A percentile compares a stretch with the other conserved stretches of the same genome.
Evolutionary conservation across 2,329 filamentous ascomycete genomes (phyloP).

Genomic region (Nothophaeocryptopus gaeumannii): DNA sequence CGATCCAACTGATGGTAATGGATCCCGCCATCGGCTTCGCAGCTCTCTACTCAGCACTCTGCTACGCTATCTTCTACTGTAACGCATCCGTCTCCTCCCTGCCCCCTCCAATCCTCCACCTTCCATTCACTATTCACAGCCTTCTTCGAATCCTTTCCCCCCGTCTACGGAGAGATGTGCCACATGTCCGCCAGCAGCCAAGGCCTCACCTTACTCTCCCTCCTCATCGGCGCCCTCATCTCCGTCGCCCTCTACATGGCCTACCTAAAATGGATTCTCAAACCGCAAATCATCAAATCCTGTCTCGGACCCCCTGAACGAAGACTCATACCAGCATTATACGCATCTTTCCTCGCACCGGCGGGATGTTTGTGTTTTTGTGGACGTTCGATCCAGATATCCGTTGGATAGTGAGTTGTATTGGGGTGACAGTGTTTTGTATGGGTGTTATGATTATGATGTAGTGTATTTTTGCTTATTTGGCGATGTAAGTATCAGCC

Average conservation of each 20-base stretch:
- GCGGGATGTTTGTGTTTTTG: slow-evolving; percentile 36
- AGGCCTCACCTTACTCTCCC: slow-evolving; percentile 10
- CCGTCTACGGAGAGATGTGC: slow-evolving; percentile 61
- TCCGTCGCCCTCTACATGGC: slow-evolving; percentile 17
- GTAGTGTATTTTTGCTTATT: too few relatives aligned
- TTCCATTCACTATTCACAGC: slow-evolving; percentile 9
- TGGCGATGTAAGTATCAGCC: neutral
- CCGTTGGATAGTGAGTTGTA: slow-evolving; percentile 39
- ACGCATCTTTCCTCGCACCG: slow-evolving; percentile 29
- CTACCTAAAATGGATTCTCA: too few relatives aligned
- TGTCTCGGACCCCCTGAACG: slow-evolving; percentile 32
- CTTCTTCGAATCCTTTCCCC: slow-evolving; percentile 66
- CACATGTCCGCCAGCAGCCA: slow-evolving; percentile 50
- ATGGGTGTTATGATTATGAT: neutral
- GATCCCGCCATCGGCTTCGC: slow-evolving; percentile 58
- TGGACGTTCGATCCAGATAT: slow-evolving; percentile 30
- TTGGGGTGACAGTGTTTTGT: slow-evolving; percentile 35
- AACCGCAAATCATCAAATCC: slow-evolving; percentile 12
- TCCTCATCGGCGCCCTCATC: slow-evolving; percentile 28
- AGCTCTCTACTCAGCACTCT: slow-evolving; percentile 45
- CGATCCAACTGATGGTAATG: slow-evolving; percentile 48
- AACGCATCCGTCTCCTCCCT: too few relatives aligned
- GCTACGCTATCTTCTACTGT: slow-evolving; percentile 59
- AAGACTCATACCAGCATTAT: slow-evolving; percentile 32
- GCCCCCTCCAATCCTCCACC: neutral